A percentile compares a stretch with the other conserved stretches of the same genome.
phyloP scores from a whole-genome alignment of 78 protist genomes.

The Dictyostelium discoideum region dicty_2.7 NC_007091.3:374001-374500 shows the following conservation, averaged over 20 bases:
- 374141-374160: not conserved
- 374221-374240: not conserved
- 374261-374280: not conserved
- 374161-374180: not conserved
- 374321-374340: not conserved
- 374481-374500: not conserved
- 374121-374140: not conserved
- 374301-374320: constrained; percentile 4
- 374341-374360: not conserved
- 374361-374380: not conserved
- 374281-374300: not conserved
- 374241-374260: no score
- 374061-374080: no score
- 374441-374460: not conserved
- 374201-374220: not conserved
- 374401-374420: not conserved
- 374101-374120: not conserved
- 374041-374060: no score
- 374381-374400: not conserved
- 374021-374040: no score
- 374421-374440: not conserved
- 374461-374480: not conserved
- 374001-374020: not conserved
- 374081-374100: not conserved
- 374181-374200: not conserved